Base-by-base conservation (phyloP, 495 filamentous ascomycete genomes). In the Aspergillus biplanus region DNA sequence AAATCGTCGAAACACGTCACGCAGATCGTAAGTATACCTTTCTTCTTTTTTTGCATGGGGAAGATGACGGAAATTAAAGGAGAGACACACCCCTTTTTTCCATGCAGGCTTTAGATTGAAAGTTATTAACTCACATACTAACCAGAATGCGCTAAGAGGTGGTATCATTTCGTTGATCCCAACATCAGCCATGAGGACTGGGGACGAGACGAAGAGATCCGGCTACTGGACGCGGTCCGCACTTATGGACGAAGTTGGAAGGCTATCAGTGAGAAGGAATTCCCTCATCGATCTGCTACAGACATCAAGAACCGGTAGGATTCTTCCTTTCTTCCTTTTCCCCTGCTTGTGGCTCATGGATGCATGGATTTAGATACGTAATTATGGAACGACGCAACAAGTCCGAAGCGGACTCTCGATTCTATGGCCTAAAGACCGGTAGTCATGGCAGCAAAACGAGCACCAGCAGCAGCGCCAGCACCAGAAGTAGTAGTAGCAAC, bases 81-180 rank as follows among this genome's bases (percentile, higher is more conserved):
- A 44, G 11, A 15, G 39, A 44, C 4, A 13, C 5, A 13, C 39
- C 5, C 39, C 4, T 7, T 44, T 11, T 13, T 11, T 4, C 32
- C 18, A 33, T 13, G 37, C 5, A 9, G n/a, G 48, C 1, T 9
- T 18, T 27, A 27, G 21, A 27, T 27, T 27, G 21, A 27, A 27
- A 27, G 1, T 27, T 27, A 27, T 27, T 27, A 27, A 27, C 21
- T 27, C 21, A 2, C 21, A 27, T 27, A 27, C 21, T 27, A 27
- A 27, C 21, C 21, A 65, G 65, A 73, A 55, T 73, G 71, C 39
- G 63, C 69, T 32, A 73, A 71, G 34, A 67, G 67, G 5, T 73
- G 71, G 71, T 65, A 65, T n/a, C 52, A 72, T 18, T 56, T 53
- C 8, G 63, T 72, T 5, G 56, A 66, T 32, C 69, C 69, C 11